Conservation (phyloP, 2,329 filamentous ascomycete genomes). For the Colletotrichum kahawae region DNA sequence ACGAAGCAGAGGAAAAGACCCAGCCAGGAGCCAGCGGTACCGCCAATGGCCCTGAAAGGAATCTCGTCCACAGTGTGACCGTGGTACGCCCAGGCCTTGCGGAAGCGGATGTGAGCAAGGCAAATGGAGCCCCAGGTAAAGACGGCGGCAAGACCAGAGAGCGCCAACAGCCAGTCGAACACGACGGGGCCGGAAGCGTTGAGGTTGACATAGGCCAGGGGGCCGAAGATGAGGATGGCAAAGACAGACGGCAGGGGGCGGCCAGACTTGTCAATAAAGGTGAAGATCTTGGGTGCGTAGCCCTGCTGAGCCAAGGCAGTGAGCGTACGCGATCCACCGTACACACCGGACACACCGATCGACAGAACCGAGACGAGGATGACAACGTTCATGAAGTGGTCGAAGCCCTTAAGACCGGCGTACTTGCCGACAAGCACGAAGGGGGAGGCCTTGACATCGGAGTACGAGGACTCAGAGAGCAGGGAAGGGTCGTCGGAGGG, state of each 20-base stretch:
- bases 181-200: slow-evolving; percentile 52
- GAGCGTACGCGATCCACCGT: slow-evolving; percentile 60
- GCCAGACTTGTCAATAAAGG: slow-evolving; percentile 58
- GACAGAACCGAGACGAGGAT: slow-evolving; percentile 60
- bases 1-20: slow-evolving; percentile 62
- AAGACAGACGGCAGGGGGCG: slow-evolving; percentile 53
- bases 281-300: slow-evolving; percentile 58
- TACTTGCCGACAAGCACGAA: slow-evolving; percentile 35
- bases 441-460: slow-evolving; percentile 30
- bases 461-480: slow-evolving; percentile 46
- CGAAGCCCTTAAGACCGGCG: slow-evolving; percentile 51
- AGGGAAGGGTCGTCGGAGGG: slow-evolving; percentile 48
- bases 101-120: slow-evolving; percentile 70
- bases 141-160: slow-evolving; percentile 66
- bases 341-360: slow-evolving; percentile 59
- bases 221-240: slow-evolving; percentile 48
- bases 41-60: slow-evolving; percentile 65
- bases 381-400: slow-evolving; percentile 58
- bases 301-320: slow-evolving; percentile 60
- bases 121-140: slow-evolving; percentile 73
- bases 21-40: slow-evolving; percentile 66
- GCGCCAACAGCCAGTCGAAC: slow-evolving; percentile 68
- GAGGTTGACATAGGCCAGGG: slow-evolving; percentile 52
- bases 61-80: slow-evolving; percentile 67
- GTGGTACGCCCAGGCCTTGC: slow-evolving; percentile 61